Conservation (phyloP, 495 filamentous ascomycete genomes). For the Gamarada debralockiae region DNA sequence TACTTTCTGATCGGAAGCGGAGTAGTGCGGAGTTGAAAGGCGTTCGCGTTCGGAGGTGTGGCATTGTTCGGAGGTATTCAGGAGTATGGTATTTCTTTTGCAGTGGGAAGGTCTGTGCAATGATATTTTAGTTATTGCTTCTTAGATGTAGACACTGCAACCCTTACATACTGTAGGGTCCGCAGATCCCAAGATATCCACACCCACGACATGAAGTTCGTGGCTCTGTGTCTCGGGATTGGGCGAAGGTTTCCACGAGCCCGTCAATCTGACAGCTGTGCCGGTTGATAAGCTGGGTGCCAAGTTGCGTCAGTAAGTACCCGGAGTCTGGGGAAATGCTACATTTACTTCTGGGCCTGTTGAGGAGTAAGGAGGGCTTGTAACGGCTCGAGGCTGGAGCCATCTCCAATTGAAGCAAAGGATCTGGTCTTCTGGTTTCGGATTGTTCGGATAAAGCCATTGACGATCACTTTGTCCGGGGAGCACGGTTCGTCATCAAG, state of each 20-base stretch:
- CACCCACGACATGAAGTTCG: conserved; percentile 69
- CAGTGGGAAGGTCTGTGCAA: conserved; percentile 20
- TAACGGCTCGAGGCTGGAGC: conserved; percentile 71
- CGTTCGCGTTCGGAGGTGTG: conserved; percentile 83
- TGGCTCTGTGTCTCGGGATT: conserved; percentile 65
- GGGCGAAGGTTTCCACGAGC: conserved; percentile 72
- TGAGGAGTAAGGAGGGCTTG: conserved; percentile 78
- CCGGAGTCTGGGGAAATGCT: conserved; percentile 3
- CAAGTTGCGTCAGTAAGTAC: conserved; percentile 1
- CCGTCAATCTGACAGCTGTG: conserved; percentile 72
- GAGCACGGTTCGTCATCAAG: conserved; percentile 12
- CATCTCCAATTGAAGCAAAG: conserved; percentile 86
- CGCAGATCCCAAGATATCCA: conserved; percentile 69
- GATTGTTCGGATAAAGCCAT: conserved; percentile 81
- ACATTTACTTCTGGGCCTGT: conserved; percentile 67
- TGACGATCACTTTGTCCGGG: conserved; percentile 45
- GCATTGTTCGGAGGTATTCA: conserved; percentile 80
- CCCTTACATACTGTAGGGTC: conserved; percentile 66
- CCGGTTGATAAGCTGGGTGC: conserved; percentile 70
- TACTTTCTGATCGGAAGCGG: conserved; percentile 76
- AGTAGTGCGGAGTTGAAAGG: conserved; percentile 77
- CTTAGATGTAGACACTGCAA: not conserved
- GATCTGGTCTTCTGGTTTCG: conserved; percentile 78
- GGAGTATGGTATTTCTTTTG: conserved; percentile 28
- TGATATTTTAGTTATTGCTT: not conserved